Evolutionary conservation across 805 yeast genomes (phyloP), one percentile per base, ranked within the genome.

Genomic region (Spencermartinsiella europaea): DNA sequence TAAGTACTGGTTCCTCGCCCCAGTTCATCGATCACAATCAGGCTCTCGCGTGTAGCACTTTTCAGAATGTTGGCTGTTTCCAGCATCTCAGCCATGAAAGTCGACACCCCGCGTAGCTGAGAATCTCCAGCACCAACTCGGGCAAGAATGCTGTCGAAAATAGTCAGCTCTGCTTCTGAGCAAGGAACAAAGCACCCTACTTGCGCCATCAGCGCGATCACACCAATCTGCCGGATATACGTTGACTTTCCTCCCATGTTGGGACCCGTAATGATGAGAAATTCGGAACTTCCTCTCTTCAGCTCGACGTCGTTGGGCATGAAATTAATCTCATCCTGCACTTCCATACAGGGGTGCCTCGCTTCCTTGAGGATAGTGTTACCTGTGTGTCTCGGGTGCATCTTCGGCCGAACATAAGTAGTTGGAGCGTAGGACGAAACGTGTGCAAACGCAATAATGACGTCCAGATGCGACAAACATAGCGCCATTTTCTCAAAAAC

Each of bases 121-220:
- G 97, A 91, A 64, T 93, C 99, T 10, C 97, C 95, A 2, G 99
- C 98, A 8, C 99, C 99, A n/a, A 93, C 96, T 61, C 99, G 80
- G 12, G 98, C 95, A 49, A 93, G 74, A 3, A 93, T 83, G 1
- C 96, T 88, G 66, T 93, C 99, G 51, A 91, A 88, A 1, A 93
- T 72, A 10, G 88, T 80, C 21, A 93, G 63, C 57, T 87, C 90
- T 0, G 96, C 90, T 28, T 73, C 80, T 10, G 70, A 69, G 50
- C 84, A 83, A 1, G 99, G 99, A 21, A 90, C 80, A 60, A 83
- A 90, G 49, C 93, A 83, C 1, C 97, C 97, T 17, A 88, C 77
- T 63, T 90, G 97, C 21, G 87, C 85, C 85, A 90, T 75, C 40
- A 90, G 68, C 2, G 93, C 82, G 46, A 89, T 83, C 1, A 85